Percentiles rank a stretch among this genome's conserved stretches.
phyloP scores from a whole-genome alignment of 2,329 filamentous ascomycete species.

The Cladophialophora chaetospira region DNA sequence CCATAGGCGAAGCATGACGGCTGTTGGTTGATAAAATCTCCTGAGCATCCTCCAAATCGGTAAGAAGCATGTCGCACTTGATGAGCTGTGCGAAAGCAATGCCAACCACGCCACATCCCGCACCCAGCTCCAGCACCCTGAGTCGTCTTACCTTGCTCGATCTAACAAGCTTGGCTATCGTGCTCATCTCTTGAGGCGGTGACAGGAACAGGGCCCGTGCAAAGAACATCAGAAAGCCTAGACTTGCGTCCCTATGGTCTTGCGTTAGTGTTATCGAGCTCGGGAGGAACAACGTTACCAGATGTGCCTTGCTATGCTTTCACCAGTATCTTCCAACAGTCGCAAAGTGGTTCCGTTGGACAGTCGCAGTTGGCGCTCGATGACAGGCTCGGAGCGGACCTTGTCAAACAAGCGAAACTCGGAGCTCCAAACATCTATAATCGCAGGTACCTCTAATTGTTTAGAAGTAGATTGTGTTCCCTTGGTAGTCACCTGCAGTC shows the following conservation, averaged over 20 bases:
- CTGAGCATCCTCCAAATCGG: constrained; percentile 65
- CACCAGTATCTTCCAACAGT: constrained; percentile 70
- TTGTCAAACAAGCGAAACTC: constrained; percentile 44
- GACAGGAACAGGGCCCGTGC: constrained; percentile 44
- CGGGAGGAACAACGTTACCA: constrained; percentile 53
- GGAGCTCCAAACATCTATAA: constrained; percentile 61
- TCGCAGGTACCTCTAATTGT: constrained; percentile 40
- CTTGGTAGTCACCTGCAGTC: constrained; percentile 31
- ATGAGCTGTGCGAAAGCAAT: constrained; percentile 60
- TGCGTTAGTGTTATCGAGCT: constrained; percentile 16
- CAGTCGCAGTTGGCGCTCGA: constrained; percentile 58
- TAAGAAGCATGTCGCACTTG: constrained; percentile 59
- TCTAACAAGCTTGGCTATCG: constrained; percentile 40
- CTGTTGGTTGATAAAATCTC: constrained; percentile 63
- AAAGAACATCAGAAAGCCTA: constrained; percentile 59
- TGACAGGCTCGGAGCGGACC: constrained; percentile 52
- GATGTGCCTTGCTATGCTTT: constrained; percentile 71
- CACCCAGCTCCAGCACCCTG: constrained; percentile 65
- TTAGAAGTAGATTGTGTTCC: constrained; percentile 14
- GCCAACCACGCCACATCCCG: constrained; percentile 69
- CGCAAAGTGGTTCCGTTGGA: constrained; percentile 44
- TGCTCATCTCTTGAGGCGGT: constrained; percentile 31
- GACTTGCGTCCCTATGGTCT: constrained; percentile 56
- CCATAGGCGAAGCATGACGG: constrained; percentile 44
- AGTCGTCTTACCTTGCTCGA: constrained; percentile 39